A percentile compares a stretch with the other conserved stretches of the same genome.
Evolutionary conservation across 352 stramenopile genomes (phyloP).

Genomic region (Peronospora belbahrii): DNA sequence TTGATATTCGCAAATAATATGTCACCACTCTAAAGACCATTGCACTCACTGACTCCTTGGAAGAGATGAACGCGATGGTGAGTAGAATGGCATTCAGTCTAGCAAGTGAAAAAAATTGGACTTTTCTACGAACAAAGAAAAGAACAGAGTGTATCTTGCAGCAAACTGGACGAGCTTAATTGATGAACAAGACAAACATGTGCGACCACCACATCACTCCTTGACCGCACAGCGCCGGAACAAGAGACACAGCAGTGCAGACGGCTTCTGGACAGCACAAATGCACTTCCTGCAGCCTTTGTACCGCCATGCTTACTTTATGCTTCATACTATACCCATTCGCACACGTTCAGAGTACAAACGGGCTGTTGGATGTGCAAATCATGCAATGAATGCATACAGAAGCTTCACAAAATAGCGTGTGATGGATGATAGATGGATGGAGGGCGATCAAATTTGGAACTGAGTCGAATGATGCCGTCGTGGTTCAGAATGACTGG

Average conservation of each 20-base stretch:
- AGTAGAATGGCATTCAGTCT: constrained; percentile 55
- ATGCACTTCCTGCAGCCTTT: constrained; percentile 28
- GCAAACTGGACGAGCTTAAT: constrained; percentile 5
- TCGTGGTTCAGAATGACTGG: constrained; percentile 29
- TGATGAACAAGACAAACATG: constrained; percentile 26
- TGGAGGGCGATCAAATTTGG: constrained; percentile 13
- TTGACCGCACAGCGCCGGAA: constrained; percentile 9
- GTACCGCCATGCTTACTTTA: constrained; percentile 34
- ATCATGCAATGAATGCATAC: not conserved
- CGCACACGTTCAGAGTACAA: constrained; percentile 36
- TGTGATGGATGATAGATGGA: not conserved
- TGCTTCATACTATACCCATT: constrained; percentile 77
- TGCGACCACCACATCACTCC: constrained; percentile 25
- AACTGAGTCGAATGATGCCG: not conserved
- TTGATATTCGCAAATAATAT: constrained; percentile 11
- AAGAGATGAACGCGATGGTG: constrained; percentile 51
- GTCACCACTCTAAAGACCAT: constrained; percentile 78
- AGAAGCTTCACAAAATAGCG: not conserved
- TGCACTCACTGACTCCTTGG: constrained; percentile 41
- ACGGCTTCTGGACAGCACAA: constrained; percentile 17
- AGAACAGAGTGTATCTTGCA: constrained; percentile 86
- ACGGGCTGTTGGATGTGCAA: constrained; percentile 72
- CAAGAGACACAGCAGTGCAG: constrained; percentile 29
- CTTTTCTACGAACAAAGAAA: constrained; percentile 66
- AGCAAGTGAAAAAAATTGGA: constrained; percentile 87